phyloP scores from a whole-genome alignment of 164 flowering plant genomes.

The Taxillus chinensis region DNA sequence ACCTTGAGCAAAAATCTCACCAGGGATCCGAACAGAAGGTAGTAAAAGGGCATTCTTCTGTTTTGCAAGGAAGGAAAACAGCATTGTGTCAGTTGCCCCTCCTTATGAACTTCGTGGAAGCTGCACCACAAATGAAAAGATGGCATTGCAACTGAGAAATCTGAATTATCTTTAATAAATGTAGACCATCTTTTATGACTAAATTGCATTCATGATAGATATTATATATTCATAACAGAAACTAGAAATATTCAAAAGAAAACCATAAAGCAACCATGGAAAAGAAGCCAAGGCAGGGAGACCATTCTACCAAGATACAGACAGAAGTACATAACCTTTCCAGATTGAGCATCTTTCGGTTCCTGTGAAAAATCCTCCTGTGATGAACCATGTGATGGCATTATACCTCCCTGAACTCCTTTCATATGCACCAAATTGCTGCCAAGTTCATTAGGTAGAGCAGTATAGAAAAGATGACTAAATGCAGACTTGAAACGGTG shows the following conservation, averaged over 20 bases:
- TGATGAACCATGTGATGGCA: conserved; percentile 21
- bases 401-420: conserved; percentile 14
- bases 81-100: conserved; percentile 4
- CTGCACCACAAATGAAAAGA: not conserved
- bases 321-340: conserved; percentile 16
- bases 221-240: not conserved
- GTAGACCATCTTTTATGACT: not conserved
- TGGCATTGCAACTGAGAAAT: not conserved
- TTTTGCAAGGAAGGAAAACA: conserved; percentile 13
- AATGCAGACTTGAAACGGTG: conserved; percentile 46
- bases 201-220: no score
- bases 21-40: conserved; percentile 21
- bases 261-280: not conserved
- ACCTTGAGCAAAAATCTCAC: conserved; percentile 30
- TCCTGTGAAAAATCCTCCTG: conserved; percentile 17
- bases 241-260: not conserved
- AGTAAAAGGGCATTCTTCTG: conserved; percentile 21
- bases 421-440: conserved; percentile 19
- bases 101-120: conserved; percentile 1
- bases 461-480: conserved; percentile 33
- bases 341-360: conserved; percentile 19
- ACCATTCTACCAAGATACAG: not conserved
- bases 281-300: not conserved
- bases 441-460: conserved; percentile 21
- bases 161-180: not conserved